Evolutionary conservation across 352 stramenopile species (phyloP).

Genomic region (Phytophthora hybrid): DNA sequence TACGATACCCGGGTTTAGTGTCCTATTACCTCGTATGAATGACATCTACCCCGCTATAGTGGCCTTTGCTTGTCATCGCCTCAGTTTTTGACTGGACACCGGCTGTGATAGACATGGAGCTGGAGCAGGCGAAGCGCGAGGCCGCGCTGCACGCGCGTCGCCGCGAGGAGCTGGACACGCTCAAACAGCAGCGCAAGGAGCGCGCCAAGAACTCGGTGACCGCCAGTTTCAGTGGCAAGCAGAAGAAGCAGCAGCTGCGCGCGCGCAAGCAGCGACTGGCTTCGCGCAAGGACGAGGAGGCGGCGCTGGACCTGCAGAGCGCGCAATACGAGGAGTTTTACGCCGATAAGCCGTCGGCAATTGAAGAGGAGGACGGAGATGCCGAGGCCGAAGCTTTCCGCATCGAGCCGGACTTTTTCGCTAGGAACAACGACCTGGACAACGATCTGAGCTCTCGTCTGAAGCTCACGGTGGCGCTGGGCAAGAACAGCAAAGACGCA

Average conservation of each 20-base stretch:
- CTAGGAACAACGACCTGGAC: slow-evolving; percentile 70
- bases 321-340: slow-evolving; percentile 64
- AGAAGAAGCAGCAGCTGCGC: slow-evolving; percentile 88
- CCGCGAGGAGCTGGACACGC: slow-evolving; percentile 73
- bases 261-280: slow-evolving; percentile 83
- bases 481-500: slow-evolving; percentile 84
- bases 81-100: slow-evolving; percentile 25
- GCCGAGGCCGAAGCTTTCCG: slow-evolving; percentile 53
- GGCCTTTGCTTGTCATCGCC: not conserved
- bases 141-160: slow-evolving; percentile 74
- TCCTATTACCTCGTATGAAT: not conserved
- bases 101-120: slow-evolving; percentile 28
- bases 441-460: slow-evolving; percentile 71
- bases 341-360: slow-evolving; percentile 36
- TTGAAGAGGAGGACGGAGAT: slow-evolving; percentile 37
- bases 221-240: slow-evolving; percentile 84
- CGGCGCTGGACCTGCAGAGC: slow-evolving; percentile 60
- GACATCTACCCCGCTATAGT: slow-evolving; percentile 10
- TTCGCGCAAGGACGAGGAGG: slow-evolving; percentile 67
- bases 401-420: slow-evolving; percentile 69
- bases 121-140: slow-evolving; percentile 70
- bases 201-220: slow-evolving; percentile 61
- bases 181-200: slow-evolving; percentile 87
- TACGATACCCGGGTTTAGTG: not conserved
- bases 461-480: slow-evolving; percentile 84